phyloP scores from a whole-genome alignment of 2,329 filamentous ascomycete genomes.

The Tolypocladium ophioglossoides region DNA sequence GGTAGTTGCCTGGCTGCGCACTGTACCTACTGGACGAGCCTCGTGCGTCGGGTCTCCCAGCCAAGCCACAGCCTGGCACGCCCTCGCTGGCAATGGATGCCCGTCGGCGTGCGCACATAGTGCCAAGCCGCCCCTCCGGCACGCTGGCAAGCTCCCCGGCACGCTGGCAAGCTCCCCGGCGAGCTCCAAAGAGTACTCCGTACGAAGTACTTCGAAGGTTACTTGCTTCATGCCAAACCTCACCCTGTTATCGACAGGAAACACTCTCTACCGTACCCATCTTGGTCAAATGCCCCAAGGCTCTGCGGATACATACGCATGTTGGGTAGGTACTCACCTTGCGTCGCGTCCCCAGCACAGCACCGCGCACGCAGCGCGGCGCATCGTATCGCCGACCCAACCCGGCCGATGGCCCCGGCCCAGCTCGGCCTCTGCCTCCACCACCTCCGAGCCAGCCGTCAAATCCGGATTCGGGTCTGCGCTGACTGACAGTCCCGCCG shows the following conservation, averaged over 20 bases:
- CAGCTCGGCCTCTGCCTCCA: not conserved
- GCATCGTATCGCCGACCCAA: not conserved
- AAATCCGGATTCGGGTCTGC: not conserved
- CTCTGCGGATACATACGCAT: too few species aligned
- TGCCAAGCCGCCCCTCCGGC: not conserved
- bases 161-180: not conserved
- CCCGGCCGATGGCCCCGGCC: not conserved
- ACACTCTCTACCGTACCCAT: too few species aligned
- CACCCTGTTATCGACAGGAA: too few species aligned
- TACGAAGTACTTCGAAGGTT: too few species aligned
- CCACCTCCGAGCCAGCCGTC: not conserved
- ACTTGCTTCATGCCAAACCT: too few species aligned
- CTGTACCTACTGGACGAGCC: not conserved
- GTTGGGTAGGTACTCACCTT: too few species aligned
- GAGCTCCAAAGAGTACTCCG: too few species aligned
- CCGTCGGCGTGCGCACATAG: not conserved
- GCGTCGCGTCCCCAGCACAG: not conserved
- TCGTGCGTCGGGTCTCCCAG: too few species aligned
- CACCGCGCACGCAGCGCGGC: not conserved
- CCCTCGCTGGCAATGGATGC: too few species aligned
- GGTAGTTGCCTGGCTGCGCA: not conserved
- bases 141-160: too few species aligned
- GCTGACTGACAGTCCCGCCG: not conserved
- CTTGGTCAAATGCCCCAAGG: too few species aligned
- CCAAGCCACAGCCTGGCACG: too few species aligned